These are phyloP conservation scores for Coffea eugenioides DNA, from an alignment of 257 asterid species.

Conservation along the genomic window DNA sequence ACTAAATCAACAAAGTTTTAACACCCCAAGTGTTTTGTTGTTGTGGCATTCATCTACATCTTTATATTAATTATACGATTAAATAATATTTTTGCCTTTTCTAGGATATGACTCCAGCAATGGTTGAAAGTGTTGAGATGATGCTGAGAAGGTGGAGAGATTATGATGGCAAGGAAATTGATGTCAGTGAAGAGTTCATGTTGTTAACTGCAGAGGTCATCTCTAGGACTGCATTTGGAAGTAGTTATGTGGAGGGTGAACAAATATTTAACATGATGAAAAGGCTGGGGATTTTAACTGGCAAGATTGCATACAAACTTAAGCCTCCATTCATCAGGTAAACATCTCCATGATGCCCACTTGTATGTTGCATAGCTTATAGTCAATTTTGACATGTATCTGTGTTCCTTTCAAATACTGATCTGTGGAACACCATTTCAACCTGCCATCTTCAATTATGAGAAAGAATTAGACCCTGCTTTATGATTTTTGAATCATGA, in stretches of 20 bases:
- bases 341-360: not conserved
- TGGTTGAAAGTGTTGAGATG: constrained; percentile 39
- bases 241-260: constrained; percentile 51
- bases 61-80: not conserved
- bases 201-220: constrained; percentile 48
- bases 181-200: constrained; percentile 34
- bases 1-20: too few species aligned
- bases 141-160: constrained; percentile 44
- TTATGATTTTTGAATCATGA: too few species aligned
- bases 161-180: constrained; percentile 34
- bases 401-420: too few species aligned
- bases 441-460: too few species aligned
- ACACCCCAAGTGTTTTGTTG: not conserved
- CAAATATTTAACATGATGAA: constrained; percentile 38
- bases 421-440: too few species aligned
- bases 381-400: too few species aligned
- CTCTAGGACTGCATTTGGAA: constrained; percentile 57
- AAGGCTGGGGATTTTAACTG: constrained; percentile 14
- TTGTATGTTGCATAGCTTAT: not conserved
- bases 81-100: not conserved
- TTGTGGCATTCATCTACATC: not conserved
- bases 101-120: constrained; percentile 48
- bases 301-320: constrained; percentile 3
- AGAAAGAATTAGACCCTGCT: too few species aligned
- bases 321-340: constrained; percentile 1